phyloP scores from a whole-genome alignment of 768 basidiomycete species.

The Fomitopsis pulvina region DNA sequence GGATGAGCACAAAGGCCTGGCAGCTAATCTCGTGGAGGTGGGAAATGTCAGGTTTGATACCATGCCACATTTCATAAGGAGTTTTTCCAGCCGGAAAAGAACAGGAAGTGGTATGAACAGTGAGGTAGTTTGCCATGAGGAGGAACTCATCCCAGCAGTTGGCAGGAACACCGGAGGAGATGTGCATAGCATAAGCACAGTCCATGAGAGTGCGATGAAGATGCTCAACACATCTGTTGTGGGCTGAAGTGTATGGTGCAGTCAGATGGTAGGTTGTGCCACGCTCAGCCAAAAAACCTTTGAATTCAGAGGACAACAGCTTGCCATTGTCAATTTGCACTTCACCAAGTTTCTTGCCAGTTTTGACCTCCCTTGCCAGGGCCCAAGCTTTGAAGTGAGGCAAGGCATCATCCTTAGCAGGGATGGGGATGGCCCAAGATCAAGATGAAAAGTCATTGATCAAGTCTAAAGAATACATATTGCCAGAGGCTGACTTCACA shows the following conservation, averaged over 20 bases:
- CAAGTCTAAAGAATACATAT: too few relatives aligned
- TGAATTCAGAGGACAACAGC: neutral
- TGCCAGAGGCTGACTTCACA: too few relatives aligned
- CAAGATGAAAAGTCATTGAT: neutral
- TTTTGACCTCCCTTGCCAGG: neutral
- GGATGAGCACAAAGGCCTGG: conserved; percentile 12
- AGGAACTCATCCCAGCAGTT: conserved; percentile 4
- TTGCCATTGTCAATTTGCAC: neutral
- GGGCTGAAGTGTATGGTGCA: neutral
- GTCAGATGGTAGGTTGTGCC: neutral
- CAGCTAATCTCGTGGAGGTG: conserved; percentile 23
- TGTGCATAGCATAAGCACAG: neutral
- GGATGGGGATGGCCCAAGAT: neutral
- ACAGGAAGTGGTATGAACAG: neutral
- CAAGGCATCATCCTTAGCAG: neutral
- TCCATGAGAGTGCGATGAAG: neutral
- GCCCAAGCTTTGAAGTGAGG: neutral
- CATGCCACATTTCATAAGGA: conserved; percentile 10
- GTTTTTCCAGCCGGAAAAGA: neutral
- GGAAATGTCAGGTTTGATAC: conserved; percentile 12
- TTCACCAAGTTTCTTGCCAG: neutral
- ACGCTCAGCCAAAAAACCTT: neutral
- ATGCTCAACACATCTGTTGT: neutral
- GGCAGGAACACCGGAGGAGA: conserved; percentile 14
- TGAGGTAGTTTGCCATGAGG: conserved; percentile 5